A percentile compares a stretch with the other conserved stretches of the same genome.
Conservation (phyloP, 371 early-diverging fungal species). For the Catenaria anguillulae region DNA sequence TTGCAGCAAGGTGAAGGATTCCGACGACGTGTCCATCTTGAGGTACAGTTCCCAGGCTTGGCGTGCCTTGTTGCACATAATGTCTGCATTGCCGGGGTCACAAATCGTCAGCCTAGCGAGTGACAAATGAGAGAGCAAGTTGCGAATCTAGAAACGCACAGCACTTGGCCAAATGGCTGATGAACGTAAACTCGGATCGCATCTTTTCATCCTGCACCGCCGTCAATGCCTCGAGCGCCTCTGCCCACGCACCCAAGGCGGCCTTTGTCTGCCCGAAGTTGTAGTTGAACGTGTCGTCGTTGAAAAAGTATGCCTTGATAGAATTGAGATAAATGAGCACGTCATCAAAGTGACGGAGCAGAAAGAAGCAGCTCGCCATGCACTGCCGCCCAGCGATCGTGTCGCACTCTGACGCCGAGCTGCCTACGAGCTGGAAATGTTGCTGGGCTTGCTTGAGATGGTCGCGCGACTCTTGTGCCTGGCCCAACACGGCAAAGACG, state of each 20-base stretch:
- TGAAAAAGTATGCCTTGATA: constrained; percentile 40
- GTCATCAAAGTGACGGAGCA: constrained; percentile 37
- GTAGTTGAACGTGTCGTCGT: constrained; percentile 40
- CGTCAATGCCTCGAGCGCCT: constrained; percentile 32
- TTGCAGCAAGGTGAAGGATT: constrained; percentile 35
- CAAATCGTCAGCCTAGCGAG: no score
- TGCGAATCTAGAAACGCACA: constrained; percentile 17
- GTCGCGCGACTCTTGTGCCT: constrained; percentile 34
- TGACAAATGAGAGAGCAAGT: neutral
- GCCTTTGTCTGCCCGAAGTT: constrained; percentile 38
- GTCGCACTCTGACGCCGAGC: constrained; percentile 35
- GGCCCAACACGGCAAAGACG: constrained; percentile 31
- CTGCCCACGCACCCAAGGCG: constrained; percentile 29
- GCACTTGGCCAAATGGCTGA: constrained; percentile 34
- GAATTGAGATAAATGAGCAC: constrained; percentile 36
- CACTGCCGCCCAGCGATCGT: constrained; percentile 41
- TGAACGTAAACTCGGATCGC: constrained; percentile 30
- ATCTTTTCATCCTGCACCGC: constrained; percentile 32
- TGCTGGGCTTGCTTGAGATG: constrained; percentile 40
- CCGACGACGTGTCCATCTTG: constrained; percentile 40
- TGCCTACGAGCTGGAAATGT: constrained; percentile 39
- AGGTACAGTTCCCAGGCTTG: constrained; percentile 38
- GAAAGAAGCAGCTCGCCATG: constrained; percentile 38
- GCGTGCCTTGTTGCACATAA: constrained; percentile 36
- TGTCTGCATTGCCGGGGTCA: no score